These are phyloP conservation scores for Boletellus ananiceps DNA, from an alignment of 768 basidiomycete genomes.

Conservation along the genomic window DNA sequence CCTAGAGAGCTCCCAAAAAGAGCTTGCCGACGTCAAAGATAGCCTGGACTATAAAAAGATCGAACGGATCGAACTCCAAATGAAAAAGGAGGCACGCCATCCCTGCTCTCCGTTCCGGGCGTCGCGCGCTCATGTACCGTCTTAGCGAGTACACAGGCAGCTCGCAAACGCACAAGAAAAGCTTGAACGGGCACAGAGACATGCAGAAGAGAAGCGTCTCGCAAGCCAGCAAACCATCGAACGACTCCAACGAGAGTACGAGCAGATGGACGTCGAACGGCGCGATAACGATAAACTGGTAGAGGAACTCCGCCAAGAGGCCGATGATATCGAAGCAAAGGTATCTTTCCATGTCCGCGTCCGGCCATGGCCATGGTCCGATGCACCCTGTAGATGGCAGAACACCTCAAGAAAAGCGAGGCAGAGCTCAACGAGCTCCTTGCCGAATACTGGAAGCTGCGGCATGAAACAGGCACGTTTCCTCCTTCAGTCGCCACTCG, in stretches of 20 bases:
- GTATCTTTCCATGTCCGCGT: slow-evolving; percentile 30
- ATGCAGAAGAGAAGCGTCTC: slow-evolving; percentile 73
- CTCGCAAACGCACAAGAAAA: slow-evolving; percentile 79
- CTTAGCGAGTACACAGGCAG: slow-evolving; percentile 77
- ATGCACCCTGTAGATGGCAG: slow-evolving; percentile 54
- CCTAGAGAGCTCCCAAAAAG: slow-evolving; percentile 63
- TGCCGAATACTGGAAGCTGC: slow-evolving; percentile 76
- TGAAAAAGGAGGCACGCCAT: slow-evolving; percentile 58
- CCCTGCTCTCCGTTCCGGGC: not conserved
- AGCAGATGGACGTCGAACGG: slow-evolving; percentile 71
- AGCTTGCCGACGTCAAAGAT: slow-evolving; percentile 63
- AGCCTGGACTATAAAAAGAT: slow-evolving; percentile 69
- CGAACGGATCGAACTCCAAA: slow-evolving; percentile 63
- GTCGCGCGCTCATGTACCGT: not conserved
- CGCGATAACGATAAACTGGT: slow-evolving; percentile 75
- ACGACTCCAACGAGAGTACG: slow-evolving; percentile 72
- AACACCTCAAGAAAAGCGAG: slow-evolving; percentile 72
- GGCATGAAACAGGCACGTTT: slow-evolving; percentile 65
- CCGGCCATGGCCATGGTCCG: not conserved
- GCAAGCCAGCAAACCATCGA: slow-evolving; percentile 73
- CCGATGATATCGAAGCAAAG: slow-evolving; percentile 62
- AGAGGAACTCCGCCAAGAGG: slow-evolving; percentile 70
- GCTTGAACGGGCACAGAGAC: slow-evolving; percentile 70
- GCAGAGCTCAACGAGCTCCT: slow-evolving; percentile 76
- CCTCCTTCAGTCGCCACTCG: not conserved